Base-by-base conservation (phyloP, 192 early-diverging fungal genomes). In the Linnemannia zychae region DNA sequence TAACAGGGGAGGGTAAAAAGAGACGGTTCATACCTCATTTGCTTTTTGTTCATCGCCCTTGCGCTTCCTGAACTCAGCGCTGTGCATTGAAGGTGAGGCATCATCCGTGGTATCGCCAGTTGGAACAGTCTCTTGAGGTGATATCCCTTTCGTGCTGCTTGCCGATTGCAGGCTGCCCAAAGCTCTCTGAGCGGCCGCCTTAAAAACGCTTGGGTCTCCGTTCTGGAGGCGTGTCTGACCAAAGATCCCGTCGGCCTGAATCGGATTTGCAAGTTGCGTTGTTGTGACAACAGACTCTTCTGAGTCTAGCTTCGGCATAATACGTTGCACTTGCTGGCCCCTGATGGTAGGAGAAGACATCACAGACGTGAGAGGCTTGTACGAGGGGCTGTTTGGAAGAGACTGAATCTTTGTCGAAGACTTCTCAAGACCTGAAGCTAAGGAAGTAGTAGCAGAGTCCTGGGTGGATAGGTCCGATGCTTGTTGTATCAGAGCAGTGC, bases 31-130 rank as follows among this genome's bases (percentile, higher is more conserved):
- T 76, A 85, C 83, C 72, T 85, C 83, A 11, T 72, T 57, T 4
- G 28, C 13, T 36, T 15, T 36, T 0, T 37, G 16, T n/a, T 76
- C 70, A 17, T 70, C 74, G 13, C 48, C 63, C 63, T 85, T 79
- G 37, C 83, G 72, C 74, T 85, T 85, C 22, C 65, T 68, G 74
- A 46, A 52, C 31, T 79, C 83, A 1, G 71, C 6, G 60, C 40
- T 50, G 28, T 74, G 82, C 37, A 71, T 38, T 11, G 36, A 34
- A 52, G 71, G 71, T 22, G 81, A 74, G 20, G 72, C 49, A 15
- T 83, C 81, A 53, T 74, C 81, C 37, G 76, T 71, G 0, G 82
- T 79, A 22, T 84, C 72, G 5, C 82, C 77, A 5, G 65, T n/a
- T 34, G 40, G 18, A 15, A 36, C 65, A 33, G 52, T 57, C 3